Evolutionary conservation across 345 rosid species (phyloP), one percentile per base, ranked within the genome.

Genomic region (Anastatica hierochuntica): DNA sequence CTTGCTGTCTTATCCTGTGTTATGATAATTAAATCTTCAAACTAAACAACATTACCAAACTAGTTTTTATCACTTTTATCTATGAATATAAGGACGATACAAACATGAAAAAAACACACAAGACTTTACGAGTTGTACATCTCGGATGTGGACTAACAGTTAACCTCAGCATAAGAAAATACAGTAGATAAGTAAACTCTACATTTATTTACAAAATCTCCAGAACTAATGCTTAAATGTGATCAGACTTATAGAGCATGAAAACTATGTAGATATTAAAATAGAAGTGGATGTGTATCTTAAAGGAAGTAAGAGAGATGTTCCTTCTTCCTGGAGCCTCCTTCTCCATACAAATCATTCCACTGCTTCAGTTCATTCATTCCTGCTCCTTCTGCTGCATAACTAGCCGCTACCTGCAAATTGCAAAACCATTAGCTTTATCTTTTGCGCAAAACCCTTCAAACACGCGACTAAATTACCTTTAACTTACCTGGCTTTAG

Each of bases 261-360:
- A 41, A 41, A 54, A 27, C 46, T 10, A 17, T 10, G 53, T 43
- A 5, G 19, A 27, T 26, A 63, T 37, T 45, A 16, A 1, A 14
- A 5, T 17, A 40, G 21, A 23, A 33, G 39, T 56, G 30, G 24
- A 10, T 29, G 31, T 15, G 11, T n/a, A 21, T 46, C 20, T 58
- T 75, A 90, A 13, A 90, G 85, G 85, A 90, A 86, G 71, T 86
- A 90, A 55, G 88, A 65, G 19, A 86, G 68, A 49, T 84, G 94
- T 49, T 84, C 77, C 54, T 84, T 84, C 74, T 84, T 90, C 72
- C 94, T 86, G 7, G 96, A 81, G 26, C 97, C 97, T 36, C 96
- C 96, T 80, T 84, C 96, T 48, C 95, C 96, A 39, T 77, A 82
- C 53, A 82, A 56, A 5, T 86, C 96, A 12, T 90, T 90, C 97